These are phyloP conservation scores for Candida ascalaphidarum DNA, from an alignment of 805 yeast species.

Conservation along the genomic window DNA sequence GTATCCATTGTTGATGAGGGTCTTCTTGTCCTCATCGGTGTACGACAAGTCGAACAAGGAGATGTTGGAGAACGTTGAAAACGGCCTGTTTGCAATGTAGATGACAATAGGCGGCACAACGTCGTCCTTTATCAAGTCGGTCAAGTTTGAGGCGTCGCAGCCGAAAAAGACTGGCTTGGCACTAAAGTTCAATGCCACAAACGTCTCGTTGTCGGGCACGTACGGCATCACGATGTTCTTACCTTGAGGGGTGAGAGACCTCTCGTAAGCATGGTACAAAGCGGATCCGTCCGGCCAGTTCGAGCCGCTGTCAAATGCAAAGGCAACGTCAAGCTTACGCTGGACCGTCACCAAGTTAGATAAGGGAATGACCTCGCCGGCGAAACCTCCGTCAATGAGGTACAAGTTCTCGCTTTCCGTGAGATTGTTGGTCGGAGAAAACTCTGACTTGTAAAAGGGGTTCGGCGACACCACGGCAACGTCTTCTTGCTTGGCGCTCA, in stretches of 20 bases:
- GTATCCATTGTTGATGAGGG: conserved; percentile 19
- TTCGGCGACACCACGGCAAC: conserved; percentile 28
- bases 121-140: conserved; percentile 7
- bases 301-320: conserved; percentile 26
- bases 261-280: conserved; percentile 21
- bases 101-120: conserved; percentile 15
- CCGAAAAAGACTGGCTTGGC: conserved; percentile 19
- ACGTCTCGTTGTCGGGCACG: conserved; percentile 13
- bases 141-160: conserved; percentile 15
- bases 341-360: conserved; percentile 23
- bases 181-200: conserved; percentile 11
- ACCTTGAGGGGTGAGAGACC: conserved; percentile 23
- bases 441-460: conserved; percentile 25
- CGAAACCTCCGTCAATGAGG: conserved; percentile 33
- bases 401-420: conserved; percentile 20
- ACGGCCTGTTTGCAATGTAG: conserved; percentile 22
- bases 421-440: conserved; percentile 16
- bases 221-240: conserved; percentile 17
- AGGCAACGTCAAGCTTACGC: conserved; percentile 25
- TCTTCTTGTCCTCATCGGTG: conserved; percentile 12
- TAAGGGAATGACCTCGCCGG: conserved; percentile 27
- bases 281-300: conserved; percentile 29
- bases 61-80: conserved; percentile 17
- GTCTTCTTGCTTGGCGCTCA: conserved; percentile 19
- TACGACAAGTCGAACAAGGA: conserved; percentile 19